Evolutionary conservation across 2,329 filamentous ascomycete genomes (phyloP).

Genomic region (Botrytis deweyae): DNA sequence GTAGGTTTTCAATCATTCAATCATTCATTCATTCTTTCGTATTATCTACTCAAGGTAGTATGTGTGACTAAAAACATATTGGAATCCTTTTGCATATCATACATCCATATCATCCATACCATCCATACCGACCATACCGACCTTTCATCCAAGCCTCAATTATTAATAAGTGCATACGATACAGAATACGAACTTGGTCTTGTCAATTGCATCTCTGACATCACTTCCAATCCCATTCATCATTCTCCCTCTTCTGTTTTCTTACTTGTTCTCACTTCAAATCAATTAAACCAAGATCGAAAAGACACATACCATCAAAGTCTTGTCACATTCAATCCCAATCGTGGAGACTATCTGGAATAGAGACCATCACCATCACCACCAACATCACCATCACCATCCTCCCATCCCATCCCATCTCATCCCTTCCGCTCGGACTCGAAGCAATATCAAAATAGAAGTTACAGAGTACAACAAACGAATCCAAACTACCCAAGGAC

Average conservation of each 20-base stretch:
- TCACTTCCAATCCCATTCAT: background rate
- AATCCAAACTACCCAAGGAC: background rate
- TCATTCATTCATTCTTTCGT: background rate
- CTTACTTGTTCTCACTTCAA: background rate
- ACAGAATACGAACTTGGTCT: background rate
- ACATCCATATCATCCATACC: too few species aligned
- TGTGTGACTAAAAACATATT: background rate
- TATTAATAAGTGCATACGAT: background rate
- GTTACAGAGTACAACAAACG: background rate
- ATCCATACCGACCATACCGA: background rate
- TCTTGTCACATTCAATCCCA: background rate
- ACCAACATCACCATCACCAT: background rate
- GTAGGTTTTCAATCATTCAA: background rate
- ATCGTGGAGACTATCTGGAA: background rate
- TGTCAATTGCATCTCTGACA: background rate
- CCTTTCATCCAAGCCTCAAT: background rate
- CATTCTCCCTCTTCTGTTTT: background rate
- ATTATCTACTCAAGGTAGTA: background rate
- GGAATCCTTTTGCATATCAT: background rate
- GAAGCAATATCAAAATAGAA: background rate
- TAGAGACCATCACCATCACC: background rate
- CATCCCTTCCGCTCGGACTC: background rate
- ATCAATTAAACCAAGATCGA: background rate
- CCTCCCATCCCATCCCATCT: background rate
- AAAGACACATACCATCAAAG: background rate